Evolutionary conservation across 164 flowering plant genomes (phyloP).

Genomic region (Aristolochia californica): DNA sequence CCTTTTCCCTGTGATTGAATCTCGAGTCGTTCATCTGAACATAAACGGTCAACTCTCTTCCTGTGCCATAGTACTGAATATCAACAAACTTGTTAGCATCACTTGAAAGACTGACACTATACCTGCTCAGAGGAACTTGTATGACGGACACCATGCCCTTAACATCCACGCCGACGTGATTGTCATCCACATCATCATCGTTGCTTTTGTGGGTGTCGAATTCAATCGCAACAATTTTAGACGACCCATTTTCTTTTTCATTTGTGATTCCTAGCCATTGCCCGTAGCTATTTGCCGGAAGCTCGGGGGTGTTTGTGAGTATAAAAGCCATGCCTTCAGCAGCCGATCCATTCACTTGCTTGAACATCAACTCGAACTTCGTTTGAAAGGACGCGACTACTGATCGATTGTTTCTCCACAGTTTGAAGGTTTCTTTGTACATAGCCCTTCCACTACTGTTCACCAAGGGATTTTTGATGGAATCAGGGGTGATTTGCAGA

Average conservation of each 20-base stretch:
- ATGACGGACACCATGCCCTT: slow-evolving; percentile 2
- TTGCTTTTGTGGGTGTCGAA: slow-evolving; percentile 17
- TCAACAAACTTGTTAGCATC: slow-evolving; percentile 5
- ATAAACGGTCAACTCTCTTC: slow-evolving; percentile 12
- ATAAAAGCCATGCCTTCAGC: slow-evolving; percentile 26
- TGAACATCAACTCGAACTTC: too few species aligned
- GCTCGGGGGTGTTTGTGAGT: slow-evolving; percentile 14
- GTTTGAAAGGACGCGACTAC: too few species aligned
- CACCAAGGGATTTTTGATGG: too few species aligned
- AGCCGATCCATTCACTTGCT: neutral
- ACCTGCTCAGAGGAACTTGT: slow-evolving; percentile 6
- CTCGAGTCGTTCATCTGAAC: neutral
- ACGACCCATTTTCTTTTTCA: neutral
- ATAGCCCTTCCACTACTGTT: too few species aligned
- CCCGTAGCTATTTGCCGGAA: slow-evolving; percentile 26
- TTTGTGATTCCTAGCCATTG: slow-evolving; percentile 32
- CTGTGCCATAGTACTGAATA: slow-evolving; percentile 24
- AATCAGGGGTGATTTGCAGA: too few species aligned
- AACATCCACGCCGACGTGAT: slow-evolving; percentile 26
- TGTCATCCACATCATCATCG: slow-evolving; percentile 6
- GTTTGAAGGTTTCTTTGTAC: too few species aligned
- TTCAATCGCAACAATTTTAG: slow-evolving; percentile 18
- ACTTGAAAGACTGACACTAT: slow-evolving; percentile 16
- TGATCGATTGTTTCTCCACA: too few species aligned
- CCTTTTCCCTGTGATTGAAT: neutral